A percentile compares a stretch with the other conserved stretches of the same genome.
Evolutionary conservation across 169 alveolate species (phyloP).

Genomic region (Eimeria zaria): DNA sequence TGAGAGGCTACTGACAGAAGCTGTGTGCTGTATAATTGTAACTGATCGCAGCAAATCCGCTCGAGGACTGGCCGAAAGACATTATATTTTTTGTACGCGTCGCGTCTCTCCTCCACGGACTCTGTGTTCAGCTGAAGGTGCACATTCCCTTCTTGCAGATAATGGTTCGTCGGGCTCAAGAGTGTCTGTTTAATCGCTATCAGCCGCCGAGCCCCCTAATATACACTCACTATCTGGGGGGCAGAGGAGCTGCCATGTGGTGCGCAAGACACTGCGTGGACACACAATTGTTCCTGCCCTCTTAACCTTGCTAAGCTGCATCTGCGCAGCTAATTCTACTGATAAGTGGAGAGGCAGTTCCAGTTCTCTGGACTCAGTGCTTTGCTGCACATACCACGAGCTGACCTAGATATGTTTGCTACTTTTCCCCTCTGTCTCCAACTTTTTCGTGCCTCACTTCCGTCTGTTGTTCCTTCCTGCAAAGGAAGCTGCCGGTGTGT

Average conservation of each 20-base stretch:
- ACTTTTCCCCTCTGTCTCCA: not conserved
- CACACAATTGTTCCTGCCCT: not conserved
- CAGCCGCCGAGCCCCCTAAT: constrained; percentile 80
- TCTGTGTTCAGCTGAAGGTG: constrained; percentile 90
- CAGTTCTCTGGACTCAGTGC: not conserved
- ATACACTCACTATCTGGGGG: constrained; percentile 75
- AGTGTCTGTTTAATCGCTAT: constrained; percentile 84
- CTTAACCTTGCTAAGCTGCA: not conserved
- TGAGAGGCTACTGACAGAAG: not conserved
- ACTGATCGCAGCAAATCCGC: constrained; percentile 86
- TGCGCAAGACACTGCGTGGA: not conserved
- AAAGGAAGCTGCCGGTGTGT: not conserved
- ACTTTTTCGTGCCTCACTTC: not conserved
- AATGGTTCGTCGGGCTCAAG: constrained; percentile 89
- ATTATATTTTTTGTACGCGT: constrained; percentile 91
- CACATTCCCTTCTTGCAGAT: constrained; percentile 90
- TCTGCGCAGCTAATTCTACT: not conserved
- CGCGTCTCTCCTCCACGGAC: constrained; percentile 92
- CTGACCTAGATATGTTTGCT: not conserved
- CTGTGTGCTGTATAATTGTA: not conserved
- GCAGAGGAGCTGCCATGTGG: constrained; percentile 70
- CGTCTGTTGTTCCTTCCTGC: not conserved
- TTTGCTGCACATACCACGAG: not conserved
- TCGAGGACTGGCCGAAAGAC: constrained; percentile 93
- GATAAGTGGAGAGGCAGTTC: not conserved